Conservation (phyloP, 306 rosid species). For the Purshia tridentata region DNA sequence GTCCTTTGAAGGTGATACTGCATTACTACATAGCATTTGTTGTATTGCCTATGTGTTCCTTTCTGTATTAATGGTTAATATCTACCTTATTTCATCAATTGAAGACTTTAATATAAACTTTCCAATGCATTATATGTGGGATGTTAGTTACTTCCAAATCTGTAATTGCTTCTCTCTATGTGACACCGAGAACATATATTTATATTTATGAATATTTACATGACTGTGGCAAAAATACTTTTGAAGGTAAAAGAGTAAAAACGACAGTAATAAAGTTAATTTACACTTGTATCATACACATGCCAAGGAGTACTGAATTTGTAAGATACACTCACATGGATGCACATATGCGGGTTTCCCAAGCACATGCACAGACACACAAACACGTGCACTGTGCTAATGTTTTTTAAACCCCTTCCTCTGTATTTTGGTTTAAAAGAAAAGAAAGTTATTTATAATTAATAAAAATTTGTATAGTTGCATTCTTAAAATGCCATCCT, state of each 20-base stretch:
- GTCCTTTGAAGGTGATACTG: constrained; percentile 73
- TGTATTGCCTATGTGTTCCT: neutral
- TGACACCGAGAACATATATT: too few species aligned
- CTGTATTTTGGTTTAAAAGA: neutral
- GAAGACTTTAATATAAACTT: neutral
- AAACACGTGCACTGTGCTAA: neutral
- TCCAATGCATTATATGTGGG: neutral
- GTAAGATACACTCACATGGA: neutral
- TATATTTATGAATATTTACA: too few species aligned
- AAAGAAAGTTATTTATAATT: neutral
- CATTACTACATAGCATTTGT: constrained; percentile 7
- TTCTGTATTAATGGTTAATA: constrained; percentile 7
- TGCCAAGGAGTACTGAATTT: neutral
- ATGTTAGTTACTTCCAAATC: neutral
- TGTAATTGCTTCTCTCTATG: too few species aligned
- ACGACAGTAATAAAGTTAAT: too few species aligned
- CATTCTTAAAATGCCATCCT: neutral
- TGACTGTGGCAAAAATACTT: too few species aligned
- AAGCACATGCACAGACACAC: neutral
- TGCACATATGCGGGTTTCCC: neutral
- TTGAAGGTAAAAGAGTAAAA: too few species aligned
- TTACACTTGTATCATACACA: neutral
- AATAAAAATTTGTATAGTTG: neutral
- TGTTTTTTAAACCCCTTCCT: neutral
- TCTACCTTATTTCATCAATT: neutral